Conservation (phyloP, 208 protist species). For the Acanthamoeba royreba region DNA sequence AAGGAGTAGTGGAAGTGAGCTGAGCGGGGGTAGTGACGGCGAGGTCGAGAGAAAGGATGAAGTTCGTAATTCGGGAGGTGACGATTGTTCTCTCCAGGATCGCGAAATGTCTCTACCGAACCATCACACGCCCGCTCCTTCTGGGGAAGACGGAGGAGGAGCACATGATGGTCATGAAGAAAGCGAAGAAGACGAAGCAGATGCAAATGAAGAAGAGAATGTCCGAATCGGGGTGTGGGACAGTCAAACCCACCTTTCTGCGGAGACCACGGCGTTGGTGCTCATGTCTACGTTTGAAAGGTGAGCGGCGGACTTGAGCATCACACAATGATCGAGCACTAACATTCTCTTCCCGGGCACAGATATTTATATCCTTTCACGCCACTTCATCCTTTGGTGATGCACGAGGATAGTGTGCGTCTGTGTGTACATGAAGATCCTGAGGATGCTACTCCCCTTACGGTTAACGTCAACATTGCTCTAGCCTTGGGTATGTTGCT, state of each 20-base stretch:
- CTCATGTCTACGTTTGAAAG: neutral
- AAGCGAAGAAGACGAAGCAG: neutral
- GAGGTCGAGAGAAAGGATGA: neutral
- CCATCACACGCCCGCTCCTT: neutral
- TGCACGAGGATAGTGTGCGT: neutral
- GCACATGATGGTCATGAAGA: neutral
- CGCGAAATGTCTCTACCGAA: neutral
- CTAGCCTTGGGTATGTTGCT: neutral
- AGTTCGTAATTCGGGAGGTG: neutral
- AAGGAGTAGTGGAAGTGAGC: too few relatives aligned
- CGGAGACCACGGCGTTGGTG: neutral
- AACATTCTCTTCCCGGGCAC: neutral
- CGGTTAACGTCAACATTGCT: neutral
- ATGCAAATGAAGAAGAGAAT: neutral
- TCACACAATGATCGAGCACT: too few relatives aligned
- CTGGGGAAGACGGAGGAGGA: neutral
- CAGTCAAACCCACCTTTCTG: neutral
- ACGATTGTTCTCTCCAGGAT: neutral
- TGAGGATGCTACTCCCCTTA: neutral
- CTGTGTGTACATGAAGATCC: neutral
- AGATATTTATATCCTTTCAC: neutral
- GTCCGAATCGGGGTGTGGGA: neutral
- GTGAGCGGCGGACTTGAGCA: too few relatives aligned
- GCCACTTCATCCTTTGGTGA: neutral
- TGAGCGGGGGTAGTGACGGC: too few relatives aligned